Evolutionary conservation across 306 rosid genomes (phyloP).

Genomic region (Biancaea sappan): DNA sequence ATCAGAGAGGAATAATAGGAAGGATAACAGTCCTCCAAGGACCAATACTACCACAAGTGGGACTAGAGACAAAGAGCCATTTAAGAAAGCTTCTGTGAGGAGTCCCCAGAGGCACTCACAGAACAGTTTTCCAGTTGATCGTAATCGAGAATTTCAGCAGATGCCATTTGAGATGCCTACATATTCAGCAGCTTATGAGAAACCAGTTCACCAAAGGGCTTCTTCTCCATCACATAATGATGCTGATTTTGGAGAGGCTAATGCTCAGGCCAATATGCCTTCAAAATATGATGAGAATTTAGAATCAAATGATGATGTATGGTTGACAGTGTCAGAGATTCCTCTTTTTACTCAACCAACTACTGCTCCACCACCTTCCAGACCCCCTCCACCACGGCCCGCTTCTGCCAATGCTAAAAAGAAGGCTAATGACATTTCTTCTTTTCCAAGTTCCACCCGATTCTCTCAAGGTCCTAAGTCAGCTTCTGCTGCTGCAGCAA

Average conservation of each 20-base stretch:
- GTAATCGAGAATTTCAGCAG: slow-evolving; percentile 60
- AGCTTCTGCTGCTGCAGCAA: slow-evolving; percentile 53
- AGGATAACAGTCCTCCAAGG: slow-evolving; percentile 57
- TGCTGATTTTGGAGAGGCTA: slow-evolving; percentile 47
- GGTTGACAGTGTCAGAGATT: slow-evolving; percentile 95
- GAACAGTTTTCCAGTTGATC: slow-evolving; percentile 55
- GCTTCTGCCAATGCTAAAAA: slow-evolving; percentile 60
- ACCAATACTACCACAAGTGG: slow-evolving; percentile 49
- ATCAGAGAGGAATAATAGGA: slow-evolving; percentile 65
- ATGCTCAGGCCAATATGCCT: slow-evolving; percentile 58
- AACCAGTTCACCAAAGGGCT: slow-evolving; percentile 57
- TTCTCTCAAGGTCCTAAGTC: slow-evolving; percentile 61
- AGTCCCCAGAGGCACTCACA: slow-evolving; percentile 62
- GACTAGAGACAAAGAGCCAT: slow-evolving; percentile 54
- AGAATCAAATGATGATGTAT: slow-evolving; percentile 67
- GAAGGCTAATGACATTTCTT: slow-evolving; percentile 62
- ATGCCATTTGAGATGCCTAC: slow-evolving; percentile 63
- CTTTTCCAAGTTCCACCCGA: slow-evolving; percentile 55
- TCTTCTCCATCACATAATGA: slow-evolving; percentile 67
- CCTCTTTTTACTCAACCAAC: slow-evolving; percentile 94
- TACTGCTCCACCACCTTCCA: slow-evolving; percentile 96
- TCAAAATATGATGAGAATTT: slow-evolving; percentile 63
- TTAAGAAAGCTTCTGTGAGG: slow-evolving; percentile 57
- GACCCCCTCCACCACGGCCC: slow-evolving; percentile 98
- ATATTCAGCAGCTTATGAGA: slow-evolving; percentile 59